Percentiles rank a stretch among this genome's conserved stretches.
Evolutionary conservation across 2,329 filamentous ascomycete genomes (phyloP).

Genomic region (Elsinoe arachidis): DNA sequence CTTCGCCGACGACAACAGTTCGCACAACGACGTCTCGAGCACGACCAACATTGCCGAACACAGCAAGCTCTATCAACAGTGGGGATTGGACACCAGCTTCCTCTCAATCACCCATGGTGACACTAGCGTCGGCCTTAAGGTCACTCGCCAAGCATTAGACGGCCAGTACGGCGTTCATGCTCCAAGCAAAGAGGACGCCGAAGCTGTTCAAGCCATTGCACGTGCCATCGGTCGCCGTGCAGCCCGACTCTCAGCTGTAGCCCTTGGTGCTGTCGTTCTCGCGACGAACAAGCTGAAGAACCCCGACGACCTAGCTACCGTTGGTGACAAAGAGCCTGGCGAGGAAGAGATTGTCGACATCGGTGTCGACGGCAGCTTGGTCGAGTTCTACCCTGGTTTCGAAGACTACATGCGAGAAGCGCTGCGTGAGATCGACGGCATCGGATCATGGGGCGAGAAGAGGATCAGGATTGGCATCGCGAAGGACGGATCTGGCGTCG

Average conservation of each 20-base stretch:
- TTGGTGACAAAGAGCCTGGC: constrained; percentile 25
- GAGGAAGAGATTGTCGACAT: constrained; percentile 71
- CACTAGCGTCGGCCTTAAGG: constrained; percentile 59
- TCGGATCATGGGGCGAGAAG: constrained; percentile 70
- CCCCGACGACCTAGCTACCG: constrained; percentile 25
- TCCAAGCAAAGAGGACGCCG: constrained; percentile 72
- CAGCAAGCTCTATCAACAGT: constrained; percentile 64
- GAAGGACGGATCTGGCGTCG: constrained; percentile 93
- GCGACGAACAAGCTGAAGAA: constrained; percentile 62
- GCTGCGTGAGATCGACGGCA: constrained; percentile 63
- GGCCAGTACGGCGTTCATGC: constrained; percentile 67
- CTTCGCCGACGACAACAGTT: constrained; percentile 68
- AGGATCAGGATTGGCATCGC: constrained; percentile 90
- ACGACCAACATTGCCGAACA: constrained; percentile 60
- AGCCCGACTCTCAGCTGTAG: constrained; percentile 77
- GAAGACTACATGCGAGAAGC: constrained; percentile 80
- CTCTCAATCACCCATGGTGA: constrained; percentile 82
- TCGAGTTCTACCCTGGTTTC: constrained; percentile 94
- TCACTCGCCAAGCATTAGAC: constrained; percentile 70
- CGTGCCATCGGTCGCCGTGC: constrained; percentile 80
- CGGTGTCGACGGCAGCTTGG: constrained; percentile 86
- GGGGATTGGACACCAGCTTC: constrained; percentile 86
- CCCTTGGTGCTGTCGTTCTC: constrained; percentile 75
- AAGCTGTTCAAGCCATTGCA: constrained; percentile 75
- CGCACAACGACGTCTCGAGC: constrained; percentile 56